phyloP scores from a whole-genome alignment of 108 stramenopile genomes.

The Fistulifera pelliculosa region DNA sequence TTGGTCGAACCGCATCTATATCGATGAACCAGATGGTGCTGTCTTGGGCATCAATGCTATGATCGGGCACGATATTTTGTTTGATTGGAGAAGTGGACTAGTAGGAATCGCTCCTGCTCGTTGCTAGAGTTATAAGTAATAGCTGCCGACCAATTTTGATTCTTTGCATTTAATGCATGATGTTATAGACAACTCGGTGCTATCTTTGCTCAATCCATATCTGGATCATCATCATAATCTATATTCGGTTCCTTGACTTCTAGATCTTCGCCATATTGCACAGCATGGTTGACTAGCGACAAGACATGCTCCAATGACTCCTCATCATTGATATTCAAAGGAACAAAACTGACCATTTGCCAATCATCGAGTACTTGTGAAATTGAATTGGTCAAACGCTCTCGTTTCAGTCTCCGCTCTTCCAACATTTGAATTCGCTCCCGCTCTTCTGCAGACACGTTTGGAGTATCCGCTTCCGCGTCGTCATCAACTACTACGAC shows the following conservation, averaged over 20 bases:
- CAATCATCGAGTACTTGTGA: constrained; percentile 91
- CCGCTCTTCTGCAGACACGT: not conserved
- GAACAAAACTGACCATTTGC: constrained; percentile 90
- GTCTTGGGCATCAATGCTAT: constrained; percentile 94
- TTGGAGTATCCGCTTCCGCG: no score
- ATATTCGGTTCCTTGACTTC: constrained; percentile 71
- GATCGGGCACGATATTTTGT: constrained; percentile 85
- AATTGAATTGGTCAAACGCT: constrained; percentile 79
- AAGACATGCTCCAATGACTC: constrained; percentile 81
- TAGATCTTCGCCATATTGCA: constrained; percentile 93
- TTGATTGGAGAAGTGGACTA: constrained; percentile 58
- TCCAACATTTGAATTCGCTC: constrained; percentile 12
- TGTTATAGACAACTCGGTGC: no score
- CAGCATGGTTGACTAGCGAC: constrained; percentile 81
- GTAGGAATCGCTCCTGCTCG: constrained; percentile 68
- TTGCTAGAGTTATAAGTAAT: constrained; percentile 3
- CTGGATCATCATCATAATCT: constrained; percentile 5
- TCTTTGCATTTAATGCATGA: no score
- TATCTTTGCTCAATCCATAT: no score
- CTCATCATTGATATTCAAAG: constrained; percentile 90
- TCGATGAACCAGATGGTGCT: constrained; percentile 79
- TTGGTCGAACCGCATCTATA: constrained; percentile 73
- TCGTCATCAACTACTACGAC: no score
- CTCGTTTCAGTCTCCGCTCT: constrained; percentile 34
- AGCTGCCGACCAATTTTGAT: no score